A percentile compares a stretch with the other conserved stretches of the same genome.
These are phyloP conservation scores for Iris pallida DNA, from an alignment of 116 monocot species.

Conservation along the genomic window DNA sequence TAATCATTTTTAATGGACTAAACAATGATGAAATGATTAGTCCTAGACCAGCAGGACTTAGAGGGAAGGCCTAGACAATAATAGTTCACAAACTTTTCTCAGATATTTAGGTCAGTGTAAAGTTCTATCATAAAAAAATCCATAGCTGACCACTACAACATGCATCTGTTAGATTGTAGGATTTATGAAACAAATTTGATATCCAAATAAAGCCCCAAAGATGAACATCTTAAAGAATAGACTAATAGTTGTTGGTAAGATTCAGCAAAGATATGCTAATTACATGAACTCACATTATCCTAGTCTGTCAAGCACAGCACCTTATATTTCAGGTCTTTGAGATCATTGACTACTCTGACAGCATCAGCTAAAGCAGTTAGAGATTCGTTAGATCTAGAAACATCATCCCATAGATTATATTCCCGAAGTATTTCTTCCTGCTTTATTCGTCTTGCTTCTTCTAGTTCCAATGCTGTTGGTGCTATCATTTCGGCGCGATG, in stretches of 20 bases:
- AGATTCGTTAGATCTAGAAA: constrained; percentile 42
- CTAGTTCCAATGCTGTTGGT: constrained; percentile 51
- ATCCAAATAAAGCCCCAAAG: neutral
- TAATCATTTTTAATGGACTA: too few species aligned
- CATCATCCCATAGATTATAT: constrained; percentile 62
- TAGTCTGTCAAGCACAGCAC: constrained; percentile 51
- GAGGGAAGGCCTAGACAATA: too few species aligned
- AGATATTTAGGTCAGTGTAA: too few species aligned
- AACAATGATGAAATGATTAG: too few species aligned
- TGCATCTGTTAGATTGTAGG: neutral
- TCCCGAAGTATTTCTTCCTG: constrained; percentile 45
- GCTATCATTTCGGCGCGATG: constrained; percentile 46
- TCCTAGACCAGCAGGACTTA: too few species aligned
- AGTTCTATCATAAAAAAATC: neutral
- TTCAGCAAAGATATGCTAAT: constrained; percentile 1
- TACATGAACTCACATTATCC: constrained; percentile 39
- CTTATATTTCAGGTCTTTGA: constrained; percentile 82
- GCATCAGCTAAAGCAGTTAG: constrained; percentile 50
- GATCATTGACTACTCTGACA: constrained; percentile 53
- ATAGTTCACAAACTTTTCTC: too few species aligned
- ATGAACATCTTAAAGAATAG: neutral
- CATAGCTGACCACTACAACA: neutral
- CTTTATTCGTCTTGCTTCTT: constrained; percentile 55
- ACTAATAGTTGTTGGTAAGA: neutral
- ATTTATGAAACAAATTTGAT: too few species aligned